A percentile compares a stretch with the other conserved stretches of the same genome.
phyloP scores from a whole-genome alignment of 306 rosid genomes.

The Prinsepia uniflora region DNA sequence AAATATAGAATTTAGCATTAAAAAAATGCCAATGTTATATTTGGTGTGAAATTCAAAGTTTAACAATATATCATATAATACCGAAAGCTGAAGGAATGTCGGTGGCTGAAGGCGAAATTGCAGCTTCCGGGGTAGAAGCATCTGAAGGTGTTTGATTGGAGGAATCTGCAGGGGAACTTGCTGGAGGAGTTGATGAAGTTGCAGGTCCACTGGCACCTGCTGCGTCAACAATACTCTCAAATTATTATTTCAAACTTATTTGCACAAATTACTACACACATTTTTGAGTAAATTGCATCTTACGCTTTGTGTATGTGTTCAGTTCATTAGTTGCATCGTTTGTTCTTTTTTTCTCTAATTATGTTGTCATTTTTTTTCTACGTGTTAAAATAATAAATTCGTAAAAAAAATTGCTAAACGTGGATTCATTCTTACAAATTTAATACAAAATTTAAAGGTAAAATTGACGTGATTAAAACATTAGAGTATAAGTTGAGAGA shows the following conservation, averaged over 20 bases:
- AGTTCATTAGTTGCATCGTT: too few species aligned
- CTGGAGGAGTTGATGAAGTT: conserved; percentile 39
- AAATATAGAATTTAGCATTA: conserved; percentile 2
- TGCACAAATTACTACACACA: background rate
- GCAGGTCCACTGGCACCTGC: conserved; percentile 42
- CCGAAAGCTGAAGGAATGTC: conserved; percentile 43
- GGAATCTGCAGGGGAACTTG: conserved; percentile 40
- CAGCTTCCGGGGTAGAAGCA: conserved; percentile 30
- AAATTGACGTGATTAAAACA: too few species aligned
- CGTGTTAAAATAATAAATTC: too few species aligned
- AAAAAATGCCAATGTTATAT: background rate
- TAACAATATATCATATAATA: background rate
- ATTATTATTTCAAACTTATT: background rate
- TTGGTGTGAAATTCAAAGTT: background rate
- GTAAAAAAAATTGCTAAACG: too few species aligned
- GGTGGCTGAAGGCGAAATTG: conserved; percentile 46
- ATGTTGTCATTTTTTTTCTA: too few species aligned
- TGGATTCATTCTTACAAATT: too few species aligned
- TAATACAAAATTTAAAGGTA: too few species aligned
- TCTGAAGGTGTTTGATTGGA: conserved; percentile 28
- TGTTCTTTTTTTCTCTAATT: too few species aligned
- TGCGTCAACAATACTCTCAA: background rate
- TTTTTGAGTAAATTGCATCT: background rate
- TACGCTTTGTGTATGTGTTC: too few species aligned
- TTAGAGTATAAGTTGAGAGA: too few species aligned